Conservation (phyloP, 148 eudicot genomes). For the Euryodendron excelsum region DNA sequence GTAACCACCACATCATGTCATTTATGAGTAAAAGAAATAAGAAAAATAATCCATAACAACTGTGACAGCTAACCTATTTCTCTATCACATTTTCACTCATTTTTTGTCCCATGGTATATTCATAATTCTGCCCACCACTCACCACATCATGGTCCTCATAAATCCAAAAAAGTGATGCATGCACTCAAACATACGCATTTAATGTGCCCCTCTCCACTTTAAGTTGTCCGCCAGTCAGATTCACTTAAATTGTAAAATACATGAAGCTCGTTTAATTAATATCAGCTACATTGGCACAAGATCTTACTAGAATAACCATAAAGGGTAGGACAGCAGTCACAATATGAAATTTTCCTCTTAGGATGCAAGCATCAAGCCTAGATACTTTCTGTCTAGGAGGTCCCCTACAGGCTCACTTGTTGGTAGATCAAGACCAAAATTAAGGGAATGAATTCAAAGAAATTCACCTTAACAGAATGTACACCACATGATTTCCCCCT, state of each 20-base stretch:
- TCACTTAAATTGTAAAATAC: neutral
- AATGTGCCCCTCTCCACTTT: neutral
- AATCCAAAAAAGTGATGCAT: neutral
- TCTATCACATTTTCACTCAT: no score
- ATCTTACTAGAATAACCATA: no score
- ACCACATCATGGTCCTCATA: neutral
- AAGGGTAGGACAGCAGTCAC: neutral
- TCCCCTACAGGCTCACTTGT: neutral
- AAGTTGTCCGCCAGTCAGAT: neutral
- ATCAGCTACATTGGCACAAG: neutral
- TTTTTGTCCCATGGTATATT: no score
- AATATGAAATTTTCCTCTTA: neutral
- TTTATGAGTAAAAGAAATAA: no score
- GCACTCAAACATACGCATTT: neutral
- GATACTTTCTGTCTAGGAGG: neutral
- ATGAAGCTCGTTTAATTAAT: neutral
- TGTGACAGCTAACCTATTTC: no score
- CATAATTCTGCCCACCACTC: neutral
- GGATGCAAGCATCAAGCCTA: neutral
- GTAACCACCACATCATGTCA: neutral
- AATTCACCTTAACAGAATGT: slow-evolving; percentile 3
- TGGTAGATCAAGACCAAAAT: neutral
- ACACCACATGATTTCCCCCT: neutral
- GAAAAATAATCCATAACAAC: no score
- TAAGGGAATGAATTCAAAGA: neutral